Evolutionary conservation across 176 grass and related monocot genomes (phyloP).

Genomic region (Juncus inflexus): DNA sequence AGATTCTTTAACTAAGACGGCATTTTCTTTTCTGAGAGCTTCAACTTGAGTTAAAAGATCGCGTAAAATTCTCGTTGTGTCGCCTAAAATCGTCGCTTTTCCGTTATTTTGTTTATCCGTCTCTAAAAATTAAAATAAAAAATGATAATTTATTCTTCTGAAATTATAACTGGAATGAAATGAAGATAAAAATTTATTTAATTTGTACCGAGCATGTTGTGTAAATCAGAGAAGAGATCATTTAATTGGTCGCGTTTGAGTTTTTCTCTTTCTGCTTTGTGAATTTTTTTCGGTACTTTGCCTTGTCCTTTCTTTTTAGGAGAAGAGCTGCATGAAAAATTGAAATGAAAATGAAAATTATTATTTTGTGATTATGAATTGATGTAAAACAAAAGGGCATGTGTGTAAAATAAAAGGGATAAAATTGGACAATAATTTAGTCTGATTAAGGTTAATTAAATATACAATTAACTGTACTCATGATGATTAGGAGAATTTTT

Average conservation of each 20-base stretch:
- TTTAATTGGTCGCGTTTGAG: conserved; percentile 76
- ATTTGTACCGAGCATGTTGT: conserved; percentile 56
- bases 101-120: conserved; percentile 68
- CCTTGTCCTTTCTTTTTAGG: conserved; percentile 46
- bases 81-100: conserved; percentile 66
- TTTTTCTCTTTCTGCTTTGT: conserved; percentile 87
- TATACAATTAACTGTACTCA: background rate
- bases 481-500: too few relatives aligned
- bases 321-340: conserved; percentile 33
- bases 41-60: conserved; percentile 63
- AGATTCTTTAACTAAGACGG: conserved; percentile 65
- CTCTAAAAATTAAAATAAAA: conserved; percentile 35
- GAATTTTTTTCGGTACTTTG: conserved; percentile 47
- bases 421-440: conserved; percentile 14
- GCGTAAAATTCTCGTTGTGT: conserved; percentile 59
- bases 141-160: background rate
- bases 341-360: background rate
- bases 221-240: conserved; percentile 58
- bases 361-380: background rate
- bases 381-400: background rate
- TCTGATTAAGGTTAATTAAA: conserved; percentile 6
- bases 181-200: conserved; percentile 4
- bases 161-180: background rate
- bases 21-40: conserved; percentile 56
- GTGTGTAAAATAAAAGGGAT: background rate